Conservation (phyloP, 345 rosid species). For the Reutealis trisperma region DNA sequence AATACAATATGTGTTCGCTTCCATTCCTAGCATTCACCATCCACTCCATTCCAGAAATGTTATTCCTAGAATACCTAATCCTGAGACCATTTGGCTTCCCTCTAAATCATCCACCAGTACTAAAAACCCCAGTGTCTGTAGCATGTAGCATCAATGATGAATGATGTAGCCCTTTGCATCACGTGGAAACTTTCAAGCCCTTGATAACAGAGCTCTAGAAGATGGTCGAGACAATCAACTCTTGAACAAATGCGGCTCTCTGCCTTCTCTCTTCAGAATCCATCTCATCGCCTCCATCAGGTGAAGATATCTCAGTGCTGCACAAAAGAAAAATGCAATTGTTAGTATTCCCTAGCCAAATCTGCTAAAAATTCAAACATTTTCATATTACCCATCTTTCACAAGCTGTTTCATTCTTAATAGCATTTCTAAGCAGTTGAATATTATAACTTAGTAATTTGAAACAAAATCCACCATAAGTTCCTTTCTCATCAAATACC, state of each 20-base stretch:
- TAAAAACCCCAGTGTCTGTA: conserved; percentile 13
- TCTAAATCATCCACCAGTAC: conserved; percentile 18
- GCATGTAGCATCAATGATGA: neutral
- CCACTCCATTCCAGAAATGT: conserved; percentile 9
- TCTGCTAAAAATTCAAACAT: neutral
- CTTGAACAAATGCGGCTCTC: conserved; percentile 48
- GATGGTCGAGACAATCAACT: conserved; percentile 48
- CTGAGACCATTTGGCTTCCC: neutral
- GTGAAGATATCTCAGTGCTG: conserved; percentile 31
- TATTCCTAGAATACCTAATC: neutral
- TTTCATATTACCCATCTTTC: neutral
- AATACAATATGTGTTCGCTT: neutral
- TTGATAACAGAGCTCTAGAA: conserved; percentile 25
- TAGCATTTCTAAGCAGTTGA: neutral
- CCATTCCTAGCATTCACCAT: neutral
- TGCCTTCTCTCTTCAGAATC: conserved; percentile 46
- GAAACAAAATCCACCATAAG: neutral
- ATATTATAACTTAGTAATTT: neutral
- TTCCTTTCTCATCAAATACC: neutral
- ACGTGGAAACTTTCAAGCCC: conserved; percentile 2
- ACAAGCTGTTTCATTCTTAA: too few species aligned
- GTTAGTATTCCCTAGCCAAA: neutral
- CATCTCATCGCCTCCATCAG: conserved; percentile 23
- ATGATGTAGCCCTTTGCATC: conserved; percentile 9
- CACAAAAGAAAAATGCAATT: conserved; percentile 14